Conservation (phyloP, 176 grass and related monocot genomes). For the Chloris gayana region DNA sequence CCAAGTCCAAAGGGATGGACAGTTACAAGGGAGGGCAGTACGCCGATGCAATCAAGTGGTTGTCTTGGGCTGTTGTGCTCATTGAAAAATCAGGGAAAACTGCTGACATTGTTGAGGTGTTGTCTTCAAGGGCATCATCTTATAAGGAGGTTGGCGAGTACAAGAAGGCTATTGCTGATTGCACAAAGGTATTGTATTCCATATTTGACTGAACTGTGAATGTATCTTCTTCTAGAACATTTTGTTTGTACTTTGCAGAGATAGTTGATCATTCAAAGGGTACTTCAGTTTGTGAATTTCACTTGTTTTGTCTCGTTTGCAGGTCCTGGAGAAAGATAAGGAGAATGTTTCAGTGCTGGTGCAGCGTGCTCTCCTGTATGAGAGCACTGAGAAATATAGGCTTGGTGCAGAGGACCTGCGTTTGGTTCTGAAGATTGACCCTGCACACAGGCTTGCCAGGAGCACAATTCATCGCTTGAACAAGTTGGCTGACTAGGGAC, state of each 20-base stretch:
- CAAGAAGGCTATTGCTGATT: slow-evolving; percentile 99
- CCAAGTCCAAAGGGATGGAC: slow-evolving; percentile 86
- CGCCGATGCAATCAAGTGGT: slow-evolving; percentile 97
- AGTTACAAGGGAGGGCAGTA: slow-evolving; percentile 97
- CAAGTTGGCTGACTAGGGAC: slow-evolving; percentile 91
- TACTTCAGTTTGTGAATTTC: not conserved
- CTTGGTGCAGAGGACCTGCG: slow-evolving; percentile 92
- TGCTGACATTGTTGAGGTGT: slow-evolving; percentile 66
- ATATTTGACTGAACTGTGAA: not conserved
- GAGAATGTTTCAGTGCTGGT: slow-evolving; percentile 78
- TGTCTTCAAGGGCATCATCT: slow-evolving; percentile 93
- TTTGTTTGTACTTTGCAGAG: not conserved
- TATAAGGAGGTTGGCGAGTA: slow-evolving; percentile 99
- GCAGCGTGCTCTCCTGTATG: slow-evolving; percentile 93
- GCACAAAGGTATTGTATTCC: slow-evolving; percentile 68
- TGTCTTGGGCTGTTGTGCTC: slow-evolving; percentile 89
- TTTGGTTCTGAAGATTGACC: slow-evolving; percentile 98
- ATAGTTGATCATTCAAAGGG: not conserved
- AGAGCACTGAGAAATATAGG: slow-evolving; percentile 95
- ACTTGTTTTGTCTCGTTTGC: slow-evolving; percentile 34
- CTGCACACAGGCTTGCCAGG: slow-evolving; percentile 87
- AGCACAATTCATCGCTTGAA: slow-evolving; percentile 93
- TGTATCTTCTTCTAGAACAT: not conserved
- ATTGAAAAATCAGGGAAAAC: slow-evolving; percentile 72
- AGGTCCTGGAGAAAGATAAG: slow-evolving; percentile 84